Conservation (phyloP, 768 basidiomycete species). For the Trametes meyenii region DNA sequence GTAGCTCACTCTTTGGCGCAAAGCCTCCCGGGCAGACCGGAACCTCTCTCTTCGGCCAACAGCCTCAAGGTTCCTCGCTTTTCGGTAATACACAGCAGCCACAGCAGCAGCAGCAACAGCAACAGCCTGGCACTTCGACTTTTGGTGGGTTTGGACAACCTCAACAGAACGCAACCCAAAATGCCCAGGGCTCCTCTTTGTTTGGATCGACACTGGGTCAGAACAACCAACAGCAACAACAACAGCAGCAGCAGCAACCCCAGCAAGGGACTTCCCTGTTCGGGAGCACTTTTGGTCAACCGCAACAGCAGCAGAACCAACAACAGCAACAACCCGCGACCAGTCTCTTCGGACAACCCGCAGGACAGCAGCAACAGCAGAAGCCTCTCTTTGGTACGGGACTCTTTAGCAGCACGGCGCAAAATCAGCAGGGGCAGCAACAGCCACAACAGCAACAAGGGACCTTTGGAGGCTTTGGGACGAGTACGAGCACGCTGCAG, state of each 20-base stretch:
- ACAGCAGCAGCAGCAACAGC: conserved; percentile 19
- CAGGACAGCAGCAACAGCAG: conserved; percentile 38
- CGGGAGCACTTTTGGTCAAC: conserved; percentile 29
- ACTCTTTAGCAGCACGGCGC: conserved; percentile 39
- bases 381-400: conserved; percentile 12
- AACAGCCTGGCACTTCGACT: conserved; percentile 10
- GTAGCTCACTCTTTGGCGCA: conserved; percentile 13
- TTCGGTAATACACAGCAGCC: conserved; percentile 22
- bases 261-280: conserved; percentile 29
- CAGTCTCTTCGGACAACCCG: conserved; percentile 33
- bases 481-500: conserved; percentile 24
- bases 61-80: conserved; percentile 17
- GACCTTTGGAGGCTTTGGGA: conserved; percentile 14
- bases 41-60: conserved; percentile 22
- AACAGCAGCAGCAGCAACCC: conserved; percentile 30
- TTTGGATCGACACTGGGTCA: conserved; percentile 24
- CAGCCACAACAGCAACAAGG: conserved; percentile 34
- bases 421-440: conserved; percentile 26
- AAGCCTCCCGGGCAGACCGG: conserved; percentile 19
- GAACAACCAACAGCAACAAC: conserved; percentile 26
- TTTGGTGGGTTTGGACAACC: conserved; percentile 24
- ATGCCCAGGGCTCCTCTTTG: conserved; percentile 13
- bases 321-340: conserved; percentile 3
- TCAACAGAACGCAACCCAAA: conserved; percentile 10
- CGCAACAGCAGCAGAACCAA: conserved; percentile 31